A percentile compares a stretch with the other conserved stretches of the same genome.
phyloP scores from a whole-genome alignment of 768 basidiomycete species.

The Leccinum pellstonianum region DNA sequence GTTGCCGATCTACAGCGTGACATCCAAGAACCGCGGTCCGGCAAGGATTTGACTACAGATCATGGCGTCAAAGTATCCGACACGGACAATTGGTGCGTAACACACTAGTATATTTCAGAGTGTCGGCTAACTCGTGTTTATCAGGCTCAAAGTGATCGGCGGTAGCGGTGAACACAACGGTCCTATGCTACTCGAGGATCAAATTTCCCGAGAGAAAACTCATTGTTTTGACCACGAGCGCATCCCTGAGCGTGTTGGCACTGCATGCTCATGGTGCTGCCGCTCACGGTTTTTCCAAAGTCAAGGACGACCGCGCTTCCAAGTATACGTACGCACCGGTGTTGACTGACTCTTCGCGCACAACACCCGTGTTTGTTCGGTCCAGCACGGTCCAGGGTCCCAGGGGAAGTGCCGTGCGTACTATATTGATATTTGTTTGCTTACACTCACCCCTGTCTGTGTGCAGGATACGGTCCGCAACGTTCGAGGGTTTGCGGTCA shows the following conservation, averaged over 20 bases:
- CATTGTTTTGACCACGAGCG: conserved; percentile 85
- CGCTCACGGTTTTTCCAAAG: conserved; percentile 83
- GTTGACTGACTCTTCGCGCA: conserved; percentile 67
- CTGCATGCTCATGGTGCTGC: conserved; percentile 68
- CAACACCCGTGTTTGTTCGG: conserved; percentile 76
- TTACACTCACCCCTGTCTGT: not conserved
- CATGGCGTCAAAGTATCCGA: conserved; percentile 57
- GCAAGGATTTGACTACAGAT: conserved; percentile 51
- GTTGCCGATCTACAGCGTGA: conserved; percentile 26
- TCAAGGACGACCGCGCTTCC: conserved; percentile 62
- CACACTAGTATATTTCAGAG: not conserved
- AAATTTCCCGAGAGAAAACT: conserved; percentile 72
- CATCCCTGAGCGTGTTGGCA: conserved; percentile 77
- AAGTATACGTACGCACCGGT: conserved; percentile 72
- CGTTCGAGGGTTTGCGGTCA: conserved; percentile 82
- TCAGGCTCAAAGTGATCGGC: conserved; percentile 54
- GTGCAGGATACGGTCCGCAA: conserved; percentile 74
- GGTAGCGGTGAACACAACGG: conserved; percentile 50
- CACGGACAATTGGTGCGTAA: conserved; percentile 60
- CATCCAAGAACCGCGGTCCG: conserved; percentile 20
- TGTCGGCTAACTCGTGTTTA: conserved; percentile 8
- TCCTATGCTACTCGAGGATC: conserved; percentile 76
- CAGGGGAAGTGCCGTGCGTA: conserved; percentile 72
- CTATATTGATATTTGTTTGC: conserved; percentile 6
- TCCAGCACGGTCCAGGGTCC: conserved; percentile 87